phyloP scores from a whole-genome alignment of 805 yeast species.

The Pichia paraexigua region DNA sequence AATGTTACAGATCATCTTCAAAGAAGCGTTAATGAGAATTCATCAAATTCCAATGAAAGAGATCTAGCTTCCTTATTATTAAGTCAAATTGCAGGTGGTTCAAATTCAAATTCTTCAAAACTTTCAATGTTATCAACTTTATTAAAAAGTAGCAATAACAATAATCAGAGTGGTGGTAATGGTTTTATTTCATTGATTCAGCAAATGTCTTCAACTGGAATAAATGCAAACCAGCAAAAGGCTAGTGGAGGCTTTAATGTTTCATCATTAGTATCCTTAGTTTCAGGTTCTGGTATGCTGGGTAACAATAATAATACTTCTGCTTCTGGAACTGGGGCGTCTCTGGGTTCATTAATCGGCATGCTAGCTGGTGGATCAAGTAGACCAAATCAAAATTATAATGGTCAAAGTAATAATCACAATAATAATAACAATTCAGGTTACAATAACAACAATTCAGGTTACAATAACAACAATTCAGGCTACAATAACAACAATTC shows the following conservation, averaged over 20 bases:
- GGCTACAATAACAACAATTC: background rate
- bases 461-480: background rate
- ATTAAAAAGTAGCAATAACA: conserved; percentile 11
- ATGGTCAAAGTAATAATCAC: background rate
- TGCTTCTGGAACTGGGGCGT: conserved; percentile 7
- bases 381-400: background rate
- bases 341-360: conserved; percentile 17
- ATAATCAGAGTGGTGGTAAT: conserved; percentile 9
- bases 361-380: conserved; percentile 12
- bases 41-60: conserved; percentile 22
- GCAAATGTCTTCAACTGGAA: conserved; percentile 20
- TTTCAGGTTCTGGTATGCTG: conserved; percentile 2
- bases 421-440: background rate
- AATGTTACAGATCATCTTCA: conserved; percentile 19
- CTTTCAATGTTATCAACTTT: conserved; percentile 22
- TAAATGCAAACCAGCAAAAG: conserved; percentile 15
- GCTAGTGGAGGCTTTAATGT: conserved; percentile 25
- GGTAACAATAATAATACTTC: conserved; percentile 3
- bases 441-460: background rate
- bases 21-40: conserved; percentile 16
- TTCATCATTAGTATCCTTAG: conserved; percentile 15
- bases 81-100: conserved; percentile 21
- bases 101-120: conserved; percentile 21
- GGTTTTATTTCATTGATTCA: conserved; percentile 23
- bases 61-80: conserved; percentile 23